Evolutionary conservation across 2,329 filamentous ascomycete species (phyloP), one percentile per base, ranked within the genome.

Genomic region (Xylariales sp.): DNA sequence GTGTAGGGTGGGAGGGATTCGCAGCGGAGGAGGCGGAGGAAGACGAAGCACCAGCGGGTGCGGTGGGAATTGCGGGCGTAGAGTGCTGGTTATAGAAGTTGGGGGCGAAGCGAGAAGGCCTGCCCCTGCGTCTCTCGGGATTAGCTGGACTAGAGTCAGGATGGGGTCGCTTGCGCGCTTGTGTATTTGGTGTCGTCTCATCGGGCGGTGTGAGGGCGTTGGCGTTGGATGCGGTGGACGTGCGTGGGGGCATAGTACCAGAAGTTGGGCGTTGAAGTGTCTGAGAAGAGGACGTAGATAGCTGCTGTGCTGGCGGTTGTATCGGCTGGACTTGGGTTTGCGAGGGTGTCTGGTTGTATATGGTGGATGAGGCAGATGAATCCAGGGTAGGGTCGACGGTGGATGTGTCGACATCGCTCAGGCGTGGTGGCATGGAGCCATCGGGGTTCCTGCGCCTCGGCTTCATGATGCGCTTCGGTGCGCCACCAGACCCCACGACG

Each of bases 401-500:
- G 41, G 80, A 79, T 1, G 82, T 82, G 61, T 85, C 85, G 1
- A 83, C 82, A 69, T 83, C 83, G 30, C 85, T 83, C 2, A 79
- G 73, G n/a, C 85, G 83, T 2, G 79, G 78, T 1, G 79, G 77
- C 48, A 83, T 77, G 8, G 79, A 74, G 46, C 74, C 81, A 43
- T 87, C 85, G 23, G 81, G 79, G 34, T 83, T 82, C 69, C 82
- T 83, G 10, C 86, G 79, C 65, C 85, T 80, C 9, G 85, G 83
- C 74, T 86, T 87, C 78, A 87, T 87, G 71, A 88, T 82, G 36
- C 87, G 83, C 75, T 88, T 88, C 0, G 87, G 86, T 0, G 86
- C 86, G 60, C 87, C 87, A 28, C 86, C 85, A 1, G 87, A 88
- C 10, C 87, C 87, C 50, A 89, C 81, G 8, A 89, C 86, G 64